A percentile compares a stretch with the other conserved stretches of the same genome.
phyloP scores from a whole-genome alignment of 108 stramenopile genomes.

The Nitzschia palea region DNA sequence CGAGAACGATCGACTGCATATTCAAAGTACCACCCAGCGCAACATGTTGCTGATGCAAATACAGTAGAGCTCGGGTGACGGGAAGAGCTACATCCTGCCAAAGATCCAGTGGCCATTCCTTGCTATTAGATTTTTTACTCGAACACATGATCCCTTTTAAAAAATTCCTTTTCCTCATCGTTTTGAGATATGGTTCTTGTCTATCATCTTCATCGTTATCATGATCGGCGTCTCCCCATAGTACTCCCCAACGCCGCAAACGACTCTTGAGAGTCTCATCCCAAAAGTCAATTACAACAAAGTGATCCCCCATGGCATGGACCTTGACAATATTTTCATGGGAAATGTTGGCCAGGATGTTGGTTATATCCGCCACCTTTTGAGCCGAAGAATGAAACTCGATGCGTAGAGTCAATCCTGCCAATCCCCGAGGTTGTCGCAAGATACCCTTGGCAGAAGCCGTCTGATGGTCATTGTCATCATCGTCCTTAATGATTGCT shows the following conservation, averaged over 20 bases:
- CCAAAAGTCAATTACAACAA: conserved; percentile 1
- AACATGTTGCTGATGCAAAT: neutral
- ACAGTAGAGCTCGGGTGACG: conserved; percentile 2
- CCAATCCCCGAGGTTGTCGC: neutral
- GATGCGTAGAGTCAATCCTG: neutral
- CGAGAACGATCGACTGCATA: neutral
- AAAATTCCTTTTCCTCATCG: too few species aligned
- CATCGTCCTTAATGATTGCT: conserved; percentile 1
- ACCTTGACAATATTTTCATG: conserved; percentile 37
- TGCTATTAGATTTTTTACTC: too few species aligned
- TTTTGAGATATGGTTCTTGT: too few species aligned
- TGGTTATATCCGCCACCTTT: conserved; percentile 3
- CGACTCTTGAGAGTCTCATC: neutral
- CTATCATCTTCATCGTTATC: too few species aligned
- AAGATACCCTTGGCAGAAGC: neutral
- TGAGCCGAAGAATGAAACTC: neutral
- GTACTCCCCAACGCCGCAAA: neutral
- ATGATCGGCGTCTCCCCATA: too few species aligned
- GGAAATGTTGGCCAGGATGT: conserved; percentile 26
- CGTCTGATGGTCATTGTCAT: conserved; percentile 3
- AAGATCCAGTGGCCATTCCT: neutral
- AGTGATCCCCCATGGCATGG: conserved; percentile 18
- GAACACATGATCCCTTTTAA: too few species aligned
- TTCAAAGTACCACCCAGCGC: neutral
- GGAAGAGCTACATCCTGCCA: conserved; percentile 7